Base-by-base conservation (phyloP, 805 yeast species). In the Metschnikowia continentalis region DNA sequence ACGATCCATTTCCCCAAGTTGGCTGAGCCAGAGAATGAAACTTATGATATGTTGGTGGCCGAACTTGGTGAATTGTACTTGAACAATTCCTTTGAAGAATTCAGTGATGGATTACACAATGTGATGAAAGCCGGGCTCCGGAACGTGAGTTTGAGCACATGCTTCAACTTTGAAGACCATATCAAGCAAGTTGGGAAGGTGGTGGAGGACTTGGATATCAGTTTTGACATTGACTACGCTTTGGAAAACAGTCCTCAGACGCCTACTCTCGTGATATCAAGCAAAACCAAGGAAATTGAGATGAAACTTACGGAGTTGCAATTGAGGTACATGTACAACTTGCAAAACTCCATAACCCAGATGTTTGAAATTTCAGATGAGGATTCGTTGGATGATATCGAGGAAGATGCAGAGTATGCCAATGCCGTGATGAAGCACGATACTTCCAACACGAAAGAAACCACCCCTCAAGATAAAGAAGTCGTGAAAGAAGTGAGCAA, bases 51-150 rank as follows among this genome's bases (percentile, higher is more conserved):
- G 17, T 63, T 92, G 33, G 82, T 86, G 0, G 80, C 86, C 15
- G 81, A 88, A 58, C 74, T 91, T 46, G 99, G 99, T 56, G 96
- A 92, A 62, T 70, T 94, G 8, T 84, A 78, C 56, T 80, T 90
- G 15, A 70, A 75, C 3, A 94, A 91, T 64, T 66, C 66, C 10
- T 90, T 88, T 62, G 58, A 63, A 10, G 60, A 62, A 2, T 59
- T 55, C 1, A 65, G 61, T 0, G 60, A 51, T 0, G 49, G 41
- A 0, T 58, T 72, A 10, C 68, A 80, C 20, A 90, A 89, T 61
- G 62, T 75, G 6, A 80, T 91, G 13, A 63, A 73, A 14, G 78
- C 89, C 6, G 95, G 96, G 0, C 70, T 94, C 19, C 73, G 90
- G 41, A 83, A 89, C 45, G 83, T 90, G 3, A 80, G 77, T 50